Conservation (phyloP, 2,329 filamentous ascomycete genomes). For the Dryadomyces quercivorus region DNA sequence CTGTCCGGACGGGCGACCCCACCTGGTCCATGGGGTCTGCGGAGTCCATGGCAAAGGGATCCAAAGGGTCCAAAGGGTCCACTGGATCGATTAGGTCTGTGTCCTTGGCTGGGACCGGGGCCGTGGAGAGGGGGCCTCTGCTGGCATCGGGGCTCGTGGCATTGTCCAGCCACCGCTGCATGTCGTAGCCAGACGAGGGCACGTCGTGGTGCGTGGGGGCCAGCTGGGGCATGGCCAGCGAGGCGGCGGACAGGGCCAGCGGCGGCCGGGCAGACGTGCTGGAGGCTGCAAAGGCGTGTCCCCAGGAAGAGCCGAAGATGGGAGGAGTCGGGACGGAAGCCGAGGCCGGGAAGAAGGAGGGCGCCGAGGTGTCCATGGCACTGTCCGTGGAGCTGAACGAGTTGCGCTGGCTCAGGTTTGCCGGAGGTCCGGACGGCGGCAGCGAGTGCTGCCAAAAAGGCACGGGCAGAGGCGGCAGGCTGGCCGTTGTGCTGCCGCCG, state of each 20-base stretch:
- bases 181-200: slow-evolving; percentile 7
- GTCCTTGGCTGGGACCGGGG: too few species aligned
- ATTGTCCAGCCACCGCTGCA: slow-evolving; percentile 7
- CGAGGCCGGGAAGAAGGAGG: too few species aligned
- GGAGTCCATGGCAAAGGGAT: too few species aligned
- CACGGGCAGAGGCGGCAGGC: not conserved
- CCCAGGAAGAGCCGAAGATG: too few species aligned
- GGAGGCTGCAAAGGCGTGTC: not conserved
- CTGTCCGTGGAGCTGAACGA: not conserved
- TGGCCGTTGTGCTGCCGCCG: not conserved
- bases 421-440: too few species aligned
- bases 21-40: too few species aligned
- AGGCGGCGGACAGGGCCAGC: slow-evolving; percentile 3
- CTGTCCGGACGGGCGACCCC: not conserved
- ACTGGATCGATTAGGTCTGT: too few species aligned
- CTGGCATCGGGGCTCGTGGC: too few species aligned
- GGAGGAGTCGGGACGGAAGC: too few species aligned
- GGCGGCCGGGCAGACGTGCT: not conserved
- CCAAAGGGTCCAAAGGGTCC: too few species aligned
- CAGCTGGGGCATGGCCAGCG: slow-evolving; percentile 5
- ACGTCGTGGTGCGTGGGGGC: slow-evolving; percentile 4
- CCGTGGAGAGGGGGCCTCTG: not conserved
- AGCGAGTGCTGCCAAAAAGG: not conserved
- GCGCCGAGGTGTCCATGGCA: too few species aligned
- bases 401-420: too few species aligned